Evolutionary conservation across 2,329 filamentous ascomycete species (phyloP).

Genomic region (Thelonectria discophora): DNA sequence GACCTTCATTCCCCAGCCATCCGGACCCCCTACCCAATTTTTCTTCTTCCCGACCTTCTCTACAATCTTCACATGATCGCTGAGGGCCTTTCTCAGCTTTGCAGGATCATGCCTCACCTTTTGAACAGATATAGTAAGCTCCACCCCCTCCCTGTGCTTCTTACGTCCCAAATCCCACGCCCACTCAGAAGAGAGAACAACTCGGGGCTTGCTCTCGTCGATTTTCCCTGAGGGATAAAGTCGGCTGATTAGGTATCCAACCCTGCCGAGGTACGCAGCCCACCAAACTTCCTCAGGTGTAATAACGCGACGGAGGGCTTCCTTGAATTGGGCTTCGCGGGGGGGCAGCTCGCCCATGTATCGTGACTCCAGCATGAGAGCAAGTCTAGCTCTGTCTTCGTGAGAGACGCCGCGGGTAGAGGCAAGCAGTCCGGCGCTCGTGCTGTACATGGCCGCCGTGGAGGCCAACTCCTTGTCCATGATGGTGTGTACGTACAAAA

Average conservation of each 20-base stretch:
- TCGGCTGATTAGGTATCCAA: constrained; percentile 64
- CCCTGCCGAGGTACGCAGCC: constrained; percentile 69
- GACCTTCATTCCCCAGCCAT: constrained; percentile 52
- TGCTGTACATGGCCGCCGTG: constrained; percentile 68
- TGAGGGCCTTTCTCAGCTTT: constrained; percentile 52
- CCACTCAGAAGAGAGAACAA: constrained; percentile 54
- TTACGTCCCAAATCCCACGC: constrained; percentile 51
- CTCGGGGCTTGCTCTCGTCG: constrained; percentile 48
- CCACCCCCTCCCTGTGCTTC: constrained; percentile 51
- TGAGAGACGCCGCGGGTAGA: constrained; percentile 70
- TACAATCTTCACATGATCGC: constrained; percentile 52
- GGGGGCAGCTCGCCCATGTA: constrained; percentile 70
- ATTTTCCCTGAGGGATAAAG: constrained; percentile 69
- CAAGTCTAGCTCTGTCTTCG: constrained; percentile 66
- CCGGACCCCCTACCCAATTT: constrained; percentile 54
- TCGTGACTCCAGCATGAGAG: constrained; percentile 69
- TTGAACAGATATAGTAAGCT: constrained; percentile 54
- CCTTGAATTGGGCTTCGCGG: constrained; percentile 63
- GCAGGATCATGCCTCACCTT: constrained; percentile 49
- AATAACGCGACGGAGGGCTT: constrained; percentile 61
- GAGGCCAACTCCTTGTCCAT: constrained; percentile 64
- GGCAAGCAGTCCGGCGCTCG: constrained; percentile 69
- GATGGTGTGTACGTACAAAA: constrained; percentile 62
- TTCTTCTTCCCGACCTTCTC: constrained; percentile 69
- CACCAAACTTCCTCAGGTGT: constrained; percentile 68